Percentiles rank a stretch among this genome's conserved stretches.
Conservation (phyloP, 2,329 filamentous ascomycete genomes). For the Furcasterigmium furcatum region DNA sequence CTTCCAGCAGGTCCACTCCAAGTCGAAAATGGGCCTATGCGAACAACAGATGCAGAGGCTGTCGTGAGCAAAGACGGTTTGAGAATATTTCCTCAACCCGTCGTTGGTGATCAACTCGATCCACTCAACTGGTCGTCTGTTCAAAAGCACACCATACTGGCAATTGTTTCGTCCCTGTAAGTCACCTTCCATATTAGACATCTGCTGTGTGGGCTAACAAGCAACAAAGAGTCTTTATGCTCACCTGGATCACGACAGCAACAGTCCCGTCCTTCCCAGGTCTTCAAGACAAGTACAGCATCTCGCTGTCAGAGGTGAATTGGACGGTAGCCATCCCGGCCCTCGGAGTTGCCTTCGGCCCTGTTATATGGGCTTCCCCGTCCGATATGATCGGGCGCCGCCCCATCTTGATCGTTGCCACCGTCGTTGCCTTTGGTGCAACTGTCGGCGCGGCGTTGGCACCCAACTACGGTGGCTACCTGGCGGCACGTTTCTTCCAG, state of each 20-base stretch:
- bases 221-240: constrained; percentile 47
- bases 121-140: constrained; percentile 48
- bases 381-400: constrained; percentile 51
- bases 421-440: constrained; percentile 25
- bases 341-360: constrained; percentile 47
- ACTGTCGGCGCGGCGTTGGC: constrained; percentile 28
- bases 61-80: constrained; percentile 17
- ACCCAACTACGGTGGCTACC: constrained; percentile 42
- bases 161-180: constrained; percentile 51
- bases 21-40: no score
- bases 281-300: constrained; percentile 41
- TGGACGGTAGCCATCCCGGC: constrained; percentile 52
- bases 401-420: constrained; percentile 40
- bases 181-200: no score
- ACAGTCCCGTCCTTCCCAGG: constrained; percentile 50
- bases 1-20: no score
- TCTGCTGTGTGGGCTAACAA: neutral
- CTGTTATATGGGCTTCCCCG: constrained; percentile 43
- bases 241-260: constrained; percentile 56
- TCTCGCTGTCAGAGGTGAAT: constrained; percentile 43
- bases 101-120: constrained; percentile 39
- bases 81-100: constrained; percentile 30
- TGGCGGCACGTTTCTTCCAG: constrained; percentile 56
- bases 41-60: no score
- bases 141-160: constrained; percentile 45